Conservation (phyloP, 2,329 filamentous ascomycete genomes). For the Dactylella cylindrospora region DNA sequence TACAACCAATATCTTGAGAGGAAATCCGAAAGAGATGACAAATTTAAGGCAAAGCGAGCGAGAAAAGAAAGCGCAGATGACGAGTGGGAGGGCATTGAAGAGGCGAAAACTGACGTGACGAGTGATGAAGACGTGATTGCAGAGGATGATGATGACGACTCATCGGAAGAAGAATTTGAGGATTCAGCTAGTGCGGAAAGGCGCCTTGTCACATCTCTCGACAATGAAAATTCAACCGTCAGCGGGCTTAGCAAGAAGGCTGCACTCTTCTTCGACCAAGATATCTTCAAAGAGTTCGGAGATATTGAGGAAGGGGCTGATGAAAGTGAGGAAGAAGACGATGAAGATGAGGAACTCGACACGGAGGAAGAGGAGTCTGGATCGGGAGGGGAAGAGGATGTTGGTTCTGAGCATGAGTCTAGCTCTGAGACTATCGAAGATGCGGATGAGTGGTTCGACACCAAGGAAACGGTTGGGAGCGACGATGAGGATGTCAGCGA, state of each 20-base stretch:
- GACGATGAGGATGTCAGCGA: constrained; percentile 55
- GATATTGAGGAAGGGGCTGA: constrained; percentile 68
- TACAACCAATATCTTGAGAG: constrained; percentile 83
- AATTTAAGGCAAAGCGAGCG: constrained; percentile 85
- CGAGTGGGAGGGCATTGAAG: constrained; percentile 88
- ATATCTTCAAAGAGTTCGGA: constrained; percentile 70
- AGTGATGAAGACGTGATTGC: constrained; percentile 59
- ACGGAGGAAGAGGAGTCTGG: constrained; percentile 47
- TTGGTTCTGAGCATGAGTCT: constrained; percentile 15
- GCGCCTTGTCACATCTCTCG: constrained; percentile 65
- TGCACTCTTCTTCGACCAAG: constrained; percentile 86
- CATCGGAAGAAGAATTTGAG: constrained; percentile 57
- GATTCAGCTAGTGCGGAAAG: constrained; percentile 54
- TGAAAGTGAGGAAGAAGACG: constrained; percentile 56
- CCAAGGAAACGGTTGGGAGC: constrained; percentile 47
- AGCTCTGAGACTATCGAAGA: constrained; percentile 47
- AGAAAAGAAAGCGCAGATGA: constrained; percentile 78
- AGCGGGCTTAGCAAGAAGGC: constrained; percentile 79
- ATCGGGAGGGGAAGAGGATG: constrained; percentile 49
- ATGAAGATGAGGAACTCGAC: constrained; percentile 54
- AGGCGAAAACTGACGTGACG: constrained; percentile 61
- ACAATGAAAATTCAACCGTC: constrained; percentile 56
- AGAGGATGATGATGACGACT: constrained; percentile 64
- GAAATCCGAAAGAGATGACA: constrained; percentile 77
- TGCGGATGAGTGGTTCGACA: constrained; percentile 45